Conservation (phyloP, 805 yeast genomes). For the Metschnikowia kunwiensis region DNA sequence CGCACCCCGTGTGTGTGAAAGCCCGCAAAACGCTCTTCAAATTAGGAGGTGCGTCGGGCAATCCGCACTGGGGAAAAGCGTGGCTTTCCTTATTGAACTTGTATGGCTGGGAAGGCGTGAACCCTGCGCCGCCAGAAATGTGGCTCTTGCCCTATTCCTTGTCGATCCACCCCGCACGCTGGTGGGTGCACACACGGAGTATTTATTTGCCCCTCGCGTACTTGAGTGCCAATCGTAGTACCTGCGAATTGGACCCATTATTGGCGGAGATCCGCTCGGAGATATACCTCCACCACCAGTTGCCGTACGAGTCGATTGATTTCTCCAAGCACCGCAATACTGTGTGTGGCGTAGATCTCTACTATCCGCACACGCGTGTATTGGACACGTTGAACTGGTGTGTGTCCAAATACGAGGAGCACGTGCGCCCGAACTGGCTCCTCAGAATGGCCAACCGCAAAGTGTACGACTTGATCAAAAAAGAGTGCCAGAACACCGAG, state of each 20-base stretch:
- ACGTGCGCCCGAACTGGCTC: slow-evolving; percentile 75
- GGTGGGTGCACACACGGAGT: slow-evolving; percentile 99
- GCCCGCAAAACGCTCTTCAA: slow-evolving; percentile 69
- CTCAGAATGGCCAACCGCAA: slow-evolving; percentile 46
- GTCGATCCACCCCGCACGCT: slow-evolving; percentile 89
- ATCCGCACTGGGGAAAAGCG: slow-evolving; percentile 97
- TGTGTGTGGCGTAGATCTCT: slow-evolving; percentile 88
- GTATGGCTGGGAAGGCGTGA: slow-evolving; percentile 94
- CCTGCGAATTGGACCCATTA: slow-evolving; percentile 62
- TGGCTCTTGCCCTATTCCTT: slow-evolving; percentile 80
- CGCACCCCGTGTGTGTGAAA: slow-evolving; percentile 72
- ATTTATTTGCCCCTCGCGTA: slow-evolving; percentile 87
- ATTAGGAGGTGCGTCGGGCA: slow-evolving; percentile 85
- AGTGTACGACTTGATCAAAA: slow-evolving; percentile 62
- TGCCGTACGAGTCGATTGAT: slow-evolving; percentile 62
- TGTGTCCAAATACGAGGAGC: slow-evolving; percentile 64
- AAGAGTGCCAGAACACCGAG: slow-evolving; percentile 76
- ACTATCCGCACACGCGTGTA: slow-evolving; percentile 82
- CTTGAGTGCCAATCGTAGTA: slow-evolving; percentile 53
- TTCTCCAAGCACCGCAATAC: slow-evolving; percentile 72
- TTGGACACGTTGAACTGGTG: slow-evolving; percentile 60
- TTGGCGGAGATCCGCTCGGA: slow-evolving; percentile 68
- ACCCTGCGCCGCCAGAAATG: slow-evolving; percentile 96
- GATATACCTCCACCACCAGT: slow-evolving; percentile 52
- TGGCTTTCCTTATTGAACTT: slow-evolving; percentile 81